A percentile compares a stretch with the other conserved stretches of the same genome.
These are phyloP conservation scores for Macrocybe gigantea DNA, from an alignment of 768 basidiomycete genomes.

Conservation along the genomic window DNA sequence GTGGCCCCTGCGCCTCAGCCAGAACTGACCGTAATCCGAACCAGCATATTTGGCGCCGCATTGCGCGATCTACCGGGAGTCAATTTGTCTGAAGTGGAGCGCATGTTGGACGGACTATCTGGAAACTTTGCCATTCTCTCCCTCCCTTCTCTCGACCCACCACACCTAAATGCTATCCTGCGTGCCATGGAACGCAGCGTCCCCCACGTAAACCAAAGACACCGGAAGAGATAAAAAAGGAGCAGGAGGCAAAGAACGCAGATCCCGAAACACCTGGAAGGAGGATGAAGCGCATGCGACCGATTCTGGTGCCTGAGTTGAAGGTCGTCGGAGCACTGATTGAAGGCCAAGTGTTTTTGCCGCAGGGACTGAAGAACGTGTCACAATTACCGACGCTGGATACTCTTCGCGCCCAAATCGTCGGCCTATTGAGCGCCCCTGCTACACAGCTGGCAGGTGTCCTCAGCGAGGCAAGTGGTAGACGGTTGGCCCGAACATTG, in stretches of 20 bases:
- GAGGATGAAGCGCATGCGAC: constrained; percentile 53
- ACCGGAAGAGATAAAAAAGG: constrained; percentile 42
- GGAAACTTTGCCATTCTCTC: constrained; percentile 63
- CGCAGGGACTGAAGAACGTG: constrained; percentile 52
- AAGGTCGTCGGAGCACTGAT: constrained; percentile 74
- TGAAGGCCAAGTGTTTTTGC: constrained; percentile 66
- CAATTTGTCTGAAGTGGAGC: constrained; percentile 38
- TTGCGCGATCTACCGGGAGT: constrained; percentile 55
- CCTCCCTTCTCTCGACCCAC: constrained; percentile 64
- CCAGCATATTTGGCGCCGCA: constrained; percentile 76
- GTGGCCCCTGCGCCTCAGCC: constrained; percentile 29
- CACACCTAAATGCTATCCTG: constrained; percentile 62
- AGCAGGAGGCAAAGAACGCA: constrained; percentile 49
- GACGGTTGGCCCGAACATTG: constrained; percentile 61
- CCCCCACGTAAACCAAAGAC: constrained; percentile 54
- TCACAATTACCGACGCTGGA: constrained; percentile 75
- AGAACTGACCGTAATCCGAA: constrained; percentile 64
- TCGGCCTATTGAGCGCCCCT: constrained; percentile 76
- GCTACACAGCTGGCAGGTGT: constrained; percentile 69
- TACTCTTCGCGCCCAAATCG: constrained; percentile 73
- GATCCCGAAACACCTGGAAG: constrained; percentile 67
- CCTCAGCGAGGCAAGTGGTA: constrained; percentile 64
- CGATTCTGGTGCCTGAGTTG: constrained; percentile 57
- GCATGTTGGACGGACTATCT: constrained; percentile 50
- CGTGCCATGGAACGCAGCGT: constrained; percentile 61